Percentiles rank a stretch among this genome's conserved stretches.
Conservation (phyloP, 2,329 filamentous ascomycete species). For the Myriosclerotinia scirpicola region DNA sequence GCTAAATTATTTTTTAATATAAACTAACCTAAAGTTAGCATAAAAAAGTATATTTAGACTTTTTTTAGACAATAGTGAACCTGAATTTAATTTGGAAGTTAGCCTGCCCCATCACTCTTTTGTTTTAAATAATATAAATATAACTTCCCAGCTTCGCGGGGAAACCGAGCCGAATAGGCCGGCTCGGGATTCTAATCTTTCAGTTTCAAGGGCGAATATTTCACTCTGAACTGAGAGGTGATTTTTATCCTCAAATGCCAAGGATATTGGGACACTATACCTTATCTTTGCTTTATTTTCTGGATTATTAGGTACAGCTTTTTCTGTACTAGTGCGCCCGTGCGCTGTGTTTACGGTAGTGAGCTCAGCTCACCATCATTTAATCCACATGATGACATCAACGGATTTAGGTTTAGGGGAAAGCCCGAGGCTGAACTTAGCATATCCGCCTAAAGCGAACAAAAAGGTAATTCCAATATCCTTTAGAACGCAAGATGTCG, state of each 20-base stretch:
- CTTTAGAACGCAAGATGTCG: not conserved
- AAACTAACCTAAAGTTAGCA: no score
- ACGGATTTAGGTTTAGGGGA: slow-evolving; percentile 1
- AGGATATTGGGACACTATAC: slow-evolving; percentile 23
- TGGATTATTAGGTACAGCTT: slow-evolving; percentile 20
- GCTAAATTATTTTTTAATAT: no score
- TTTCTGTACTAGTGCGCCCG: no score
- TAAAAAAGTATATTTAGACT: no score
- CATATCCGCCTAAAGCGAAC: not conserved
- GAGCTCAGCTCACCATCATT: not conserved
- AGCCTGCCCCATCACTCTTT: no score
- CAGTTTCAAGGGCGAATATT: slow-evolving; percentile 19
- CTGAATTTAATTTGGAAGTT: no score
- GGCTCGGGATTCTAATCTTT: not conserved
- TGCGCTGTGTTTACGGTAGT: not conserved
- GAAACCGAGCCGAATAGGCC: no score
- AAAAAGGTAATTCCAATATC: not conserved
- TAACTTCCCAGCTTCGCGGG: no score
- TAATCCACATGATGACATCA: not conserved
- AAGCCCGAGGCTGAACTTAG: slow-evolving; percentile 3
- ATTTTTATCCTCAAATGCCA: slow-evolving; percentile 24
- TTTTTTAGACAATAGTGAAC: no score
- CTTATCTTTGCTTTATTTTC: slow-evolving; percentile 22
- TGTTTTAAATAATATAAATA: no score
- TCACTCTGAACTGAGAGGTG: slow-evolving; percentile 23